A percentile compares a stretch with the other conserved stretches of the same genome.
Evolutionary conservation across 2,329 filamentous ascomycete species (phyloP).

Genomic region (Macrophomina phaseolina): DNA sequence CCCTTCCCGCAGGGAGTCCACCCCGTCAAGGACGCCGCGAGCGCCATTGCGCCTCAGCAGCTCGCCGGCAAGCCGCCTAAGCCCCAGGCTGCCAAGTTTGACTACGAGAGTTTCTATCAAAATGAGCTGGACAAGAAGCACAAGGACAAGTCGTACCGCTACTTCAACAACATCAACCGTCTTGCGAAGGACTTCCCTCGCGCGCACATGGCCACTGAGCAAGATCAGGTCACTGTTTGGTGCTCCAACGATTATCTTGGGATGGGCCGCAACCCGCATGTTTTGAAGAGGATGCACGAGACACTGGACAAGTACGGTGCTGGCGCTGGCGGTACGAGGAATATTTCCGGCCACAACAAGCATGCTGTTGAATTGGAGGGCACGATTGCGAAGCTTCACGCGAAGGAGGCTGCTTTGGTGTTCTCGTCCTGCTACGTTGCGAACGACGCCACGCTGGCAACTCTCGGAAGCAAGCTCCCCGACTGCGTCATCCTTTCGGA

Average conservation of each 20-base stretch:
- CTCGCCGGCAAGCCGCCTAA: slow-evolving; percentile 51
- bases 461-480: slow-evolving; percentile 93
- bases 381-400: slow-evolving; percentile 84
- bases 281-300: slow-evolving; percentile 90
- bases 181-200: slow-evolving; percentile 94
- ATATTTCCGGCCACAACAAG: slow-evolving; percentile 97
- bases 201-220: slow-evolving; percentile 83
- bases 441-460: slow-evolving; percentile 95
- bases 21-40: slow-evolving; percentile 8
- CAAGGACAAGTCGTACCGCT: slow-evolving; percentile 99
- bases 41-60: slow-evolving; percentile 34
- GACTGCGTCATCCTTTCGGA: slow-evolving; percentile 98
- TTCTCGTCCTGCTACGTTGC: slow-evolving; percentile 99
- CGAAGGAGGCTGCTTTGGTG: slow-evolving; percentile 89
- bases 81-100: slow-evolving; percentile 67
- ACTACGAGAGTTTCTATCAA: slow-evolving; percentile 90
- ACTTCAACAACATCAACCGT: slow-evolving; percentile 99
- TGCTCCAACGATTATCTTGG: slow-evolving; percentile 99
- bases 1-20: slow-evolving; percentile 40
- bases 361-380: slow-evolving; percentile 86
- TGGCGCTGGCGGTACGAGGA: slow-evolving; percentile 92
- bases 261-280: slow-evolving; percentile 90
- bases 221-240: slow-evolving; percentile 95
- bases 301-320: slow-evolving; percentile 94
- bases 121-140: slow-evolving; percentile 96